A percentile compares a stretch with the other conserved stretches of the same genome.
Evolutionary conservation across 2,329 filamentous ascomycete genomes (phyloP).

Genomic region (Ophiostoma populinum): DNA sequence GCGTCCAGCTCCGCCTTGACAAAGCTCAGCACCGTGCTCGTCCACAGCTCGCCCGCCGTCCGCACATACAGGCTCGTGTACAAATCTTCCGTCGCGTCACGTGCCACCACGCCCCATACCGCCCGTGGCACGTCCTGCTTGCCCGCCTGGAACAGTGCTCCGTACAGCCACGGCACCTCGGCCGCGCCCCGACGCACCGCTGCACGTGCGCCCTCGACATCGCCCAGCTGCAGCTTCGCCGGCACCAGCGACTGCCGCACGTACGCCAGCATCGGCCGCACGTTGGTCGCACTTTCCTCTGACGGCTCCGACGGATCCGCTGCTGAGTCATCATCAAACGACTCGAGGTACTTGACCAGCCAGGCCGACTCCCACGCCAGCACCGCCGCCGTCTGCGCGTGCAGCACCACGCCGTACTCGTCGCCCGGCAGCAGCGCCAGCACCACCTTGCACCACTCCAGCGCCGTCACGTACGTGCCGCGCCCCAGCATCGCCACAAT

Average conservation of each 20-base stretch:
- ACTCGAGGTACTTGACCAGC: constrained; percentile 51
- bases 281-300: constrained; percentile 2
- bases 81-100: constrained; percentile 47
- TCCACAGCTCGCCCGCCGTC: constrained; percentile 67
- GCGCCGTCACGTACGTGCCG: constrained; percentile 82
- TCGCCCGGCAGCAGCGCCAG: constrained; percentile 60
- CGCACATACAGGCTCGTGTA: constrained; percentile 60
- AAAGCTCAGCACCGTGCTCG: constrained; percentile 15
- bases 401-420: constrained; percentile 65
- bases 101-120: constrained; percentile 65
- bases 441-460: constrained; percentile 84
- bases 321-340: constrained; percentile 17
- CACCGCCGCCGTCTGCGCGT: constrained; percentile 73
- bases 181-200: constrained; percentile 52
- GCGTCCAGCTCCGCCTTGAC: not conserved
- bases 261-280: constrained; percentile 32
- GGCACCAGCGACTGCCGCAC: constrained; percentile 61
- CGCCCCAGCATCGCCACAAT: constrained; percentile 72
- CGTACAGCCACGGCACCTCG: constrained; percentile 70
- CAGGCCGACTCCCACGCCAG: constrained; percentile 60
- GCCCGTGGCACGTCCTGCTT: constrained; percentile 61
- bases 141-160: constrained; percentile 61
- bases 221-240: constrained; percentile 55
- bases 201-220: constrained; percentile 45
- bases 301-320: not conserved